Conservation (phyloP, 2,329 filamentous ascomycete species). For the Alternaria triticina region DNA sequence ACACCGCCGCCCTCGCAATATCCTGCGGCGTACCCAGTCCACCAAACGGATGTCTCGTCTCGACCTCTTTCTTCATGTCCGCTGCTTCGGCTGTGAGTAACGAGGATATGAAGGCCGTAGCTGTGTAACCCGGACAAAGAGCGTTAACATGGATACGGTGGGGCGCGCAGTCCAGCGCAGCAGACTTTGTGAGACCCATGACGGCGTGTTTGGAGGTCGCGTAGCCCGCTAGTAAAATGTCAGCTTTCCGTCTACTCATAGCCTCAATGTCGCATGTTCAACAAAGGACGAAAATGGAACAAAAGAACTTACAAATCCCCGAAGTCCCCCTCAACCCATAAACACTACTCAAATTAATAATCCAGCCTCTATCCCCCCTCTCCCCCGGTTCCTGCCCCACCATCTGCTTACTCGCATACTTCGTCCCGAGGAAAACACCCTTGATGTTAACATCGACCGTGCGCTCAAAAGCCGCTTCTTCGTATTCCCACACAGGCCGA, state of each 20-base stretch:
- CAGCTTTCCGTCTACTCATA: neutral
- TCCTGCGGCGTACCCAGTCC: constrained; percentile 42
- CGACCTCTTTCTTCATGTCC: constrained; percentile 8
- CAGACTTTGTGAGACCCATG: constrained; percentile 56
- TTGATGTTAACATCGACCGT: constrained; percentile 48
- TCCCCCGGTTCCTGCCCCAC: constrained; percentile 52
- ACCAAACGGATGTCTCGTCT: constrained; percentile 36
- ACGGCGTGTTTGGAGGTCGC: constrained; percentile 59
- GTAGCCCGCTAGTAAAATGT: constrained; percentile 41
- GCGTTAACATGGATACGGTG: constrained; percentile 61
- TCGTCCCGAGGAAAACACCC: constrained; percentile 53
- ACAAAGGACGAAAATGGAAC: neutral
- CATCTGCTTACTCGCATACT: constrained; percentile 59
- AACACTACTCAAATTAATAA: constrained; percentile 63
- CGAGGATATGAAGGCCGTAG: constrained; percentile 34
- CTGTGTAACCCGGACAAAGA: constrained; percentile 59
- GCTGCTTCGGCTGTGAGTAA: constrained; percentile 19
- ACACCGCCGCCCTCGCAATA: constrained; percentile 50
- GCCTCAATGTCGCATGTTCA: too few species aligned
- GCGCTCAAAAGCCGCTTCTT: constrained; percentile 55
- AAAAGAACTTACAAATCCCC: constrained; percentile 28
- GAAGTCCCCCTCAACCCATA: constrained; percentile 52
- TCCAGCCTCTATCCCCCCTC: constrained; percentile 54
- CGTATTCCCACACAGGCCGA: constrained; percentile 55
- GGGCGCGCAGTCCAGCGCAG: constrained; percentile 58